Base-by-base conservation (phyloP, 2,329 filamentous ascomycete species). In the Fonsecaea erecta region DNA sequence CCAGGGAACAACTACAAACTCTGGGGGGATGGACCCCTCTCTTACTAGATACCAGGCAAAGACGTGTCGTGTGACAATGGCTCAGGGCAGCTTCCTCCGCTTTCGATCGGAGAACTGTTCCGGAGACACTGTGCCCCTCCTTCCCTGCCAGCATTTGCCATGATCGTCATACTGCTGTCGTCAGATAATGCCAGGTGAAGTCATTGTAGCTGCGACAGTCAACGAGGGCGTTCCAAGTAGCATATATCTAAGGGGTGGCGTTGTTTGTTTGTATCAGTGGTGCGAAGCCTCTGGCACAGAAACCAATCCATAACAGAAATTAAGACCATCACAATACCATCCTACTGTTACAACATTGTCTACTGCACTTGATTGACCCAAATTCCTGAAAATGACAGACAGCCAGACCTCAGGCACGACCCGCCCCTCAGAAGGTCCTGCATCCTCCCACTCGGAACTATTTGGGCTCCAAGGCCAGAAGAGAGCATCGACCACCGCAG, bases 381-480 rank as follows among this genome's bases (percentile, higher is more conserved):
- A n/a, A 11, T 12, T 24, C 40, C 8, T 34, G n/a, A 58, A 24
- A 43, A 58, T 58, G 55, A 51, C 55, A 9, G 55, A 58, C 55
- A 43, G n/a, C 21, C 37, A 30, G 40, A 24, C 24, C 1, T 11
- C 14, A 58, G 35, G 0, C 40, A 14, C 26, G 55, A 46, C 43
- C 16, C 30, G 24, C 24, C 30, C n/a, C 26, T 18, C 24, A 18
- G 51, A 52, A 40, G 32, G 53, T 30, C 34, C 62, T 7, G 63
- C 65, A 35, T 48, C 55, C 34, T 70, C 69, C 11, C 69, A 71
- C 52, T 70, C 69, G 5, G 62, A 64, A 32, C 62, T 62, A 12
- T 71, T 71, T 46, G 69, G 69, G 14, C 68, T 71, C 32, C 46
- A 65, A 46, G 68, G 66, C 11, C 67, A 69, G 46, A 66, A 64